Evolutionary conservation across 2,329 filamentous ascomycete species (phyloP).

Genomic region (Pezicula neosporulosa): DNA sequence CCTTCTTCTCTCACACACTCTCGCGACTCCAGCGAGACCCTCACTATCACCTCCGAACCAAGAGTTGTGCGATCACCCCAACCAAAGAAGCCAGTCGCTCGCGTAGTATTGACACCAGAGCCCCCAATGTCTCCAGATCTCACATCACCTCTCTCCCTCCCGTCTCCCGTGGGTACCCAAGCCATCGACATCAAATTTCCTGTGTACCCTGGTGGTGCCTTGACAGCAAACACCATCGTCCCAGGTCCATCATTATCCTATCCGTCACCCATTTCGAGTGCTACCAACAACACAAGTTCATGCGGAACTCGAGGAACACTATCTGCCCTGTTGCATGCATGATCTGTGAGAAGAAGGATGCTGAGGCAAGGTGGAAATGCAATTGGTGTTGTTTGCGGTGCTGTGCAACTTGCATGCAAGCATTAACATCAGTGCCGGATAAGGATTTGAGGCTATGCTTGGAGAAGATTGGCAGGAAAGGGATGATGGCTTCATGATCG

Average conservation of each 20-base stretch:
- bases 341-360: conserved; percentile 26
- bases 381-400: conserved; percentile 29
- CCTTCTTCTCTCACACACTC: conserved; percentile 13
- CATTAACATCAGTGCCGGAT: conserved; percentile 17
- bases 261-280: conserved; percentile 23
- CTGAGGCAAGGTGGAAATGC: conserved; percentile 24
- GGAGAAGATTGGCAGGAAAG: conserved; percentile 10
- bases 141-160: conserved; percentile 11
- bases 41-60: conserved; percentile 23
- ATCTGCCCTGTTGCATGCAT: conserved; percentile 27
- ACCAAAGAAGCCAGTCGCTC: conserved; percentile 18
- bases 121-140: conserved; percentile 12
- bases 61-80: conserved; percentile 18
- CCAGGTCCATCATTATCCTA: conserved; percentile 17
- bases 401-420: conserved; percentile 26
- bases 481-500: conserved; percentile 1
- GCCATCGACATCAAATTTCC: conserved; percentile 15
- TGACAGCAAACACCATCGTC: conserved; percentile 15
- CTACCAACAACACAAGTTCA: conserved; percentile 25
- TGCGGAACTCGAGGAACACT: conserved; percentile 24
- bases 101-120: conserved; percentile 19
- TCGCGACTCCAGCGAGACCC: conserved; percentile 20
- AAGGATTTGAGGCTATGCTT: conserved; percentile 22
- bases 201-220: conserved; percentile 9
- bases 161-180: background rate